Base-by-base conservation (phyloP, 495 filamentous ascomycete species). In the Podospora didyma region DNA sequence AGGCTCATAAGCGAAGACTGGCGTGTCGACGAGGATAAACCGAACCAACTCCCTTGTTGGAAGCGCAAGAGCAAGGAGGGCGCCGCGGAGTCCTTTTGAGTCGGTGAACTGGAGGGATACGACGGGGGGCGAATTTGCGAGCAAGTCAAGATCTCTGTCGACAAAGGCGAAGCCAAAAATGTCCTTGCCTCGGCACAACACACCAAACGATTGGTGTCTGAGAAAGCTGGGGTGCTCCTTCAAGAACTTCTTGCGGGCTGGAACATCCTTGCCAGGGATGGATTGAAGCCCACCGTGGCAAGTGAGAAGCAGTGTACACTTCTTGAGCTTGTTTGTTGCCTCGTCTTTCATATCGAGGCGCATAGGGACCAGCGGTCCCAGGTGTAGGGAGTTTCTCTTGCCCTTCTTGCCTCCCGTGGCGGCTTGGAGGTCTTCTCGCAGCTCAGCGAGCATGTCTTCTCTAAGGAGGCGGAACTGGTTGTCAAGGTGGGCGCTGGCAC, bases 381-480 rank as follows among this genome's bases (percentile, higher is more conserved):
- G 65, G 20, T 61, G n/a, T 26, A 58, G 24, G 35, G 66, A 50
- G 67, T 69, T 46, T 54, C 66, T 45, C 42, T 63, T 71, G 7
- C 76, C 75, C 53, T 76, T 79, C 50, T 75, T 83, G 44, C 49
- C 59, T 0, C 70, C 75, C 4, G 19, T 59, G 2, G 75, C 75
- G 20, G 75, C 66, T 48, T 82, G 77, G 0, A 86, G 45, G 41
- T 86, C 86, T 14, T 86, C 81, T 0, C 85, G 79, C 9, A 92
- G 68, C 51, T 86, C 86, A 0, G 72, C 79, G 0, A 91, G 69
- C 80, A 92, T 84, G 54, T 93, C 89, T 58, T 93, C 88, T 4
- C 89, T 72, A 2, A 90, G 69, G 2, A 93, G 79, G 0, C 89
- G 86, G 61, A 90, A 95, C 53, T 92, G 88, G 60, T 90, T 91